phyloP scores from a whole-genome alignment of 257 asterid species.

The Oldenlandia corymbosa region DNA sequence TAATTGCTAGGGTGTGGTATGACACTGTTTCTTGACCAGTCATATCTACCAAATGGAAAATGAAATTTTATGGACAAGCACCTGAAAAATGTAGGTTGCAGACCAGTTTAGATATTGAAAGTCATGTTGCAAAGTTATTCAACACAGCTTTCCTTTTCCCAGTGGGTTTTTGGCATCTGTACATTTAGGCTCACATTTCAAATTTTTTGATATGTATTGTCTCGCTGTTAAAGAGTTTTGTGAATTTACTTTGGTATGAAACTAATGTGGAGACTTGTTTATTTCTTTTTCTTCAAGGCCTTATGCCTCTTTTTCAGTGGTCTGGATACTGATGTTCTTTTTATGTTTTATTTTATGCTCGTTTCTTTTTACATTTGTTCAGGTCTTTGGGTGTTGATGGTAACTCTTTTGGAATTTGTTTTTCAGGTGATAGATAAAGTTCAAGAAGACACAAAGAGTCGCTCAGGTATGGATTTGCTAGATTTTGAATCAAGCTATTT shows the following conservation, averaged over 20 bases:
- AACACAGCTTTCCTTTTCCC: not conserved
- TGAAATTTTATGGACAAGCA: no score
- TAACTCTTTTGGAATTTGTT: not conserved
- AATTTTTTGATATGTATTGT: not conserved
- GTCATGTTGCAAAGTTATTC: not conserved
- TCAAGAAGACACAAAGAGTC: conserved; percentile 58
- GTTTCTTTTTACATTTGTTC: conserved; percentile 1
- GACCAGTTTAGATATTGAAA: not conserved
- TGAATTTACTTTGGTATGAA: not conserved
- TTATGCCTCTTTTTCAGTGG: not conserved
- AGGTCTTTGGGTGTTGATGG: not conserved
- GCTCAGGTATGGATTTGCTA: conserved; percentile 29
- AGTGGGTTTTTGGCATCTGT: not conserved
- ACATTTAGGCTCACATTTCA: not conserved
- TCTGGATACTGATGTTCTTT: not conserved
- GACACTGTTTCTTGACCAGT: no score
- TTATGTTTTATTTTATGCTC: not conserved
- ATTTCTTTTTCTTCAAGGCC: no score
- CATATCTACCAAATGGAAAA: not conserved
- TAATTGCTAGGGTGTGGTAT: no score
- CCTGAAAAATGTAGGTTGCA: not conserved
- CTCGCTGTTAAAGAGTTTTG: not conserved
- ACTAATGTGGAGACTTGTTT: no score
- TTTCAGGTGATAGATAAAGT: conserved; percentile 61
- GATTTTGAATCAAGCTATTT: not conserved